Conservation (phyloP, 2,329 filamentous ascomycete species). For the Hypoxylon sp. region DNA sequence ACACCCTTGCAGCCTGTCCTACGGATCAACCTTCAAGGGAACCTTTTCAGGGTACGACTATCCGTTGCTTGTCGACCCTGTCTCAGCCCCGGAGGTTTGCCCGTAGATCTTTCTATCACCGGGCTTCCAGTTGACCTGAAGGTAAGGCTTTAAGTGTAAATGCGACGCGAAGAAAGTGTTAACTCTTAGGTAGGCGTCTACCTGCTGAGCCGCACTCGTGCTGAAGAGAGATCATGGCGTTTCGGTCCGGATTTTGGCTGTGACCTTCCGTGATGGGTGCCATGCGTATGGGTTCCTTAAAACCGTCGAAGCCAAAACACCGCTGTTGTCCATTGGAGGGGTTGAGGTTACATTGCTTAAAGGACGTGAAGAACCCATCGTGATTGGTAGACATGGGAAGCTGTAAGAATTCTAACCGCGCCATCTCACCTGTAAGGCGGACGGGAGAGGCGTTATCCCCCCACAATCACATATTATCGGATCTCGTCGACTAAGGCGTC, state of each 20-base stretch:
- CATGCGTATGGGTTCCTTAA: neutral
- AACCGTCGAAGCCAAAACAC: neutral
- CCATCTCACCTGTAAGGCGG: neutral
- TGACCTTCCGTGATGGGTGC: constrained; percentile 20
- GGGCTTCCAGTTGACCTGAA: constrained; percentile 9
- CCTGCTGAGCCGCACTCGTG: constrained; percentile 15
- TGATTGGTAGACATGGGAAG: constrained; percentile 13
- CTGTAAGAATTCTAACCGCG: constrained; percentile 13
- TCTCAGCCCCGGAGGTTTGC: constrained; percentile 11
- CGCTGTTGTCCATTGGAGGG: constrained; percentile 8
- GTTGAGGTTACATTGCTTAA: constrained; percentile 15
- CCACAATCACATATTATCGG: neutral
- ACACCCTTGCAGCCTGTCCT: constrained; percentile 8
- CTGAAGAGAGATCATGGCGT: constrained; percentile 12
- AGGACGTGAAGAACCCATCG: constrained; percentile 2
- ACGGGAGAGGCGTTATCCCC: neutral
- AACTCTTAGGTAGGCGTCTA: neutral
- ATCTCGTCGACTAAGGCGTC: neutral
- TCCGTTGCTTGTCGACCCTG: constrained; percentile 2
- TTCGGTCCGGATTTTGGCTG: constrained; percentile 14
- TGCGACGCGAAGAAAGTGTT: constrained; percentile 2
- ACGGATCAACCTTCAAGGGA: constrained; percentile 13
- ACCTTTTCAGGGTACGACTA: constrained; percentile 4
- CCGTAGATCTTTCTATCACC: neutral
- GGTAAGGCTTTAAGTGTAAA: constrained; percentile 1